Evolutionary conservation across 1,284 basidiomycete genomes (phyloP).

Genomic region (Ceratobasidium papillatum): DNA sequence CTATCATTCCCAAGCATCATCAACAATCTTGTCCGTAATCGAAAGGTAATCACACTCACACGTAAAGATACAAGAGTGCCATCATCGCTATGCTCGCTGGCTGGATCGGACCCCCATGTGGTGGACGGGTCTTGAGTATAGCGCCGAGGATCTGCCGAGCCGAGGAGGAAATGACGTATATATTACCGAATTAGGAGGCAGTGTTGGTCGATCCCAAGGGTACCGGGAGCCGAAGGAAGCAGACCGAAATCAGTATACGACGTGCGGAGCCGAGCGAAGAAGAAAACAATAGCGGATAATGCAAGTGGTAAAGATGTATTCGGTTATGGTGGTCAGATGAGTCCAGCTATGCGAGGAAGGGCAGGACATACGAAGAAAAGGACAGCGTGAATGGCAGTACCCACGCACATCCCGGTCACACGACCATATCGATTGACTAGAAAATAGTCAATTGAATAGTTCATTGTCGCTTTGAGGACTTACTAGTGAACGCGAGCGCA

Average conservation of each 20-base stretch:
- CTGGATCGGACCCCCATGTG: slow-evolving; percentile 25
- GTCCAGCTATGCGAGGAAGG: background rate
- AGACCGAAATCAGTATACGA: no score
- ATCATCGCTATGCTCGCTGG: slow-evolving; percentile 42
- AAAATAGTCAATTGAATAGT: no score
- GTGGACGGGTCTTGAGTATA: slow-evolving; percentile 35
- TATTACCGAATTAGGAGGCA: background rate
- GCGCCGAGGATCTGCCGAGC: slow-evolving; percentile 40
- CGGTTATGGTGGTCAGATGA: background rate
- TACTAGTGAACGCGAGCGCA: slow-evolving; percentile 27
- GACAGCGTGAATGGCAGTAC: slow-evolving; percentile 27
- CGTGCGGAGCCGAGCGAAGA: background rate
- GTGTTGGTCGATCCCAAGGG: background rate
- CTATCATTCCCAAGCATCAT: slow-evolving; percentile 4
- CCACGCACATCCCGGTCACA: slow-evolving; percentile 39
- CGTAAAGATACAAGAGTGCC: slow-evolving; percentile 42
- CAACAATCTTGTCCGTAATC: background rate
- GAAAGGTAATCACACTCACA: slow-evolving; percentile 10
- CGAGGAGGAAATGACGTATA: background rate
- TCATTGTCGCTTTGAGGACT: no score
- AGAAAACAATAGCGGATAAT: no score
- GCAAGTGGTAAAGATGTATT: background rate
- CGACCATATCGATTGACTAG: slow-evolving; percentile 42
- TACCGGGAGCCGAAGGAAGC: background rate
- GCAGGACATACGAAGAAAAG: slow-evolving; percentile 40